Base-by-base conservation (phyloP, 2,329 filamentous ascomycete species). In the Aureobasidium sp. region DNA sequence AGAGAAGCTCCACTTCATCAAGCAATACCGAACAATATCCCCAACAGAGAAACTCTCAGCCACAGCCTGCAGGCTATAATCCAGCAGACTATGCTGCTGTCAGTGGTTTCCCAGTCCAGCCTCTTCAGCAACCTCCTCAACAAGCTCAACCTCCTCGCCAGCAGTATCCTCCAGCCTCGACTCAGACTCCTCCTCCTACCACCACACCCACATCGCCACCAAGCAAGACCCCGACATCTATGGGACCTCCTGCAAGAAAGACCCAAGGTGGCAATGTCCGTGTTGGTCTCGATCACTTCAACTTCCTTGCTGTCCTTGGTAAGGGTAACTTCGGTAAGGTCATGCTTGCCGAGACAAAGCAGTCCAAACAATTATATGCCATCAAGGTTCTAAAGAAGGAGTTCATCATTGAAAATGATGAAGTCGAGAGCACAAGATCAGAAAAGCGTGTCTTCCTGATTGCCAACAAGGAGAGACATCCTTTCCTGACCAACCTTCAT, bases 241-340 rank as follows among this genome's bases (percentile, higher is more conserved):
- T 87, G 76, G 80, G 85, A 29, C 79, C 89, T 37, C 89, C 89
- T n/a, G 79, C 85, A 51, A 88, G 88, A 26, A 90, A 79, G 63
- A 75, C 77, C 15, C 85, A 65, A 81, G 89, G 90, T 44, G 91
- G 87, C 63, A 89, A 89, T 36, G 84, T 88, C 71, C 86, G 93
- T 59, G 97, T 99, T 72, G 94, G 94, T 20, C 81, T 99, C 50
- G 95, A 99, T 73, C 92, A 99, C 77, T 99, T 99, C 82, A 99
- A 99, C 75, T 99, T 99, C 83, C 82, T 99, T 67, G 93, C 95
- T 66, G 94, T 99, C 60, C 84, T 99, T 67, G 94, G 94, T 72
- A 99, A 99, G 78, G 94, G 94, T 79, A 99, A 99, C 78, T 99
- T 99, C 73, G 94, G 94, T 75, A 99, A 99, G 78, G 94, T 99